Conservation (phyloP, 1,139 yeast genomes). For the Suhomyces yuchorum region DNA sequence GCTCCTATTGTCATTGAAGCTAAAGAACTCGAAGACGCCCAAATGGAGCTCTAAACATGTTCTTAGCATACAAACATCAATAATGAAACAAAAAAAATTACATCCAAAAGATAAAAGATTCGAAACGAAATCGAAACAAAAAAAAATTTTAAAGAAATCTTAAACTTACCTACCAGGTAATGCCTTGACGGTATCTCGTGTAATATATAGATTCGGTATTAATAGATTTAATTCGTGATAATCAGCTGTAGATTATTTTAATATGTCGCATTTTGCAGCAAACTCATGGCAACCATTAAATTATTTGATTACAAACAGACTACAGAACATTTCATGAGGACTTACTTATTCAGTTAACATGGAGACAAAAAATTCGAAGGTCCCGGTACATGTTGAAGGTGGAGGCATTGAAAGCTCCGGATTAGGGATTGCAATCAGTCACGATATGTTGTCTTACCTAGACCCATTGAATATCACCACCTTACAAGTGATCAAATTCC, state of each 20-base stretch:
- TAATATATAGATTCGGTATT: constrained; percentile 9
- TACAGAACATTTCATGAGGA: not conserved
- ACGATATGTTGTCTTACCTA: not conserved
- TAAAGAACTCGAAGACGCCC: constrained; percentile 11
- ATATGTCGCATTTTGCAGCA: constrained; percentile 1
- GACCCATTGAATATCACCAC: not conserved
- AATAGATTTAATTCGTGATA: constrained; percentile 9
- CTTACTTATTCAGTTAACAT: not conserved
- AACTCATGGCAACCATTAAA: not conserved
- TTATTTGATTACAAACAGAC: not conserved
- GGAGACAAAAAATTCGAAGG: not conserved
- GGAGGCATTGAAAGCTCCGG: not conserved
- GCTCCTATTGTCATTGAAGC: constrained; percentile 3
- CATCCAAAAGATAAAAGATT: not conserved
- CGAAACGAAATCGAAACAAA: not conserved
- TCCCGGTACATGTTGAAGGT: not conserved
- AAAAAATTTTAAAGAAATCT: not conserved
- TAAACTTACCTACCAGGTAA: constrained; percentile 6
- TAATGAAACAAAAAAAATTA: not conserved
- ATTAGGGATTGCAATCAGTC: not conserved
- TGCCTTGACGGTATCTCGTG: constrained; percentile 13
- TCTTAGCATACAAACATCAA: not conserved
- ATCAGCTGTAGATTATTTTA: not conserved
- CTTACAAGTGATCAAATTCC: not conserved
- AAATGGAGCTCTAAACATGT: constrained; percentile 10